phyloP scores from a whole-genome alignment of 2,329 filamentous ascomycete species.

The Pseudogymnoascus sp. region DNA sequence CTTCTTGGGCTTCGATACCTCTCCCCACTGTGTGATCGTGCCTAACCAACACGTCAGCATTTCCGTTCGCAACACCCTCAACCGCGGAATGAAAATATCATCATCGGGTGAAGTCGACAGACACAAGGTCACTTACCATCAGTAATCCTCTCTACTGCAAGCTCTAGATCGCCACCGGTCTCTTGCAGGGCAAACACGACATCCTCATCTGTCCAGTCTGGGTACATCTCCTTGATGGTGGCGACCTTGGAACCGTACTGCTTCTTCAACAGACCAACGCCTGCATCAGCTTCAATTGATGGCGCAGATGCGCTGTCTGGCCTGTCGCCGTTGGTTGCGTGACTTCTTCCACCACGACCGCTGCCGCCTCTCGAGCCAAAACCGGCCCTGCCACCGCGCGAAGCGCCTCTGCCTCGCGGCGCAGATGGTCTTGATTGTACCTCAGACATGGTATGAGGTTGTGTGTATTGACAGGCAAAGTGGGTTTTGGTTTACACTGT shows the following conservation, averaged over 20 bases:
- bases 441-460: constrained; percentile 74
- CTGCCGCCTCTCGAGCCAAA: constrained; percentile 59
- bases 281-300: constrained; percentile 72
- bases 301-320: constrained; percentile 50
- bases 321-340: constrained; percentile 68
- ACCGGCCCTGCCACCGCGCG: constrained; percentile 76
- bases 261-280: constrained; percentile 87
- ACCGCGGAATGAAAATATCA: not conserved
- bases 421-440: constrained; percentile 76
- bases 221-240: constrained; percentile 86
- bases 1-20: constrained; percentile 76
- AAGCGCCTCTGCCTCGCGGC: constrained; percentile 82
- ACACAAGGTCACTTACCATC: constrained; percentile 50
- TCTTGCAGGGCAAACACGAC: constrained; percentile 90
- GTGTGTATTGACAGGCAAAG: constrained; percentile 12
- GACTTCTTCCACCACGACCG: constrained; percentile 54
- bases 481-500: not conserved
- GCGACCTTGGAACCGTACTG: constrained; percentile 73
- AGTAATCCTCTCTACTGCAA: constrained; percentile 70
- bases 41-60: constrained; percentile 41
- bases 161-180: constrained; percentile 69
- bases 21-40: constrained; percentile 74
- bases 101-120: constrained; percentile 8
- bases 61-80: not conserved
- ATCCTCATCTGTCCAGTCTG: constrained; percentile 92